Evolutionary conservation across 805 yeast genomes (phyloP), one percentile per base, ranked within the genome.

Genomic region (Candida ulmi): DNA sequence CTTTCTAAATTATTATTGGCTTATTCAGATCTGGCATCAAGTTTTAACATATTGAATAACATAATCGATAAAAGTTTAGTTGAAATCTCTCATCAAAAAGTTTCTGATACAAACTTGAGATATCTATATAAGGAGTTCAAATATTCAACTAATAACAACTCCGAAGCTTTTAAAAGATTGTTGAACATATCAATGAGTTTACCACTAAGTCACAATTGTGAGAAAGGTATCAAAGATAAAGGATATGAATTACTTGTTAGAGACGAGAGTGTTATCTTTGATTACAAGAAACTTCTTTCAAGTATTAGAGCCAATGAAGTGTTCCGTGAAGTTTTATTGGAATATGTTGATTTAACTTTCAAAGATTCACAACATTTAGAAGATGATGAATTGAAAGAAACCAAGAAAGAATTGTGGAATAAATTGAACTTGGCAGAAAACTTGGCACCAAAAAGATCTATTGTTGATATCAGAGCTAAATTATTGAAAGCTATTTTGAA

Each of bases 281-380:
- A 56, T 33, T 50, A 58, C 35, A 52, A 55, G 33, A 23, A 42
- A 2, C 26, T 54, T 3, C 31, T 54, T 5, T 44, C 48, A 16
- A 48, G 55, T 29, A 38, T 60, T 5, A 54, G 60, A 45, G 53
- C 61, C 11, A 58, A 56, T 42, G 63, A 58, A 40, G 31, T 60
- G 8, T 51, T 57, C 39, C 46, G 60, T 40, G 50, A 48, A 27
- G 54, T 54, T 11, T 28, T 55, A 23, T 37, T 56, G 19, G 53
- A 44, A 23, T 55, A 54, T 35, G 50, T 52, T 29, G 44, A 48
- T 29, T 44, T 55, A 38, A 54, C 52, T 11, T 54, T 52, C 38
- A 51, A 50, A 33, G 42, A 45, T 27, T 43, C 40, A 8, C n/a
- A 21, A 3, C 41, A 42, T 17, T 31, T 52, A 25, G 53, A 52